Conservation (phyloP, 176 grass and related monocot genomes). For the Rhynchospora breviuscula region DNA sequence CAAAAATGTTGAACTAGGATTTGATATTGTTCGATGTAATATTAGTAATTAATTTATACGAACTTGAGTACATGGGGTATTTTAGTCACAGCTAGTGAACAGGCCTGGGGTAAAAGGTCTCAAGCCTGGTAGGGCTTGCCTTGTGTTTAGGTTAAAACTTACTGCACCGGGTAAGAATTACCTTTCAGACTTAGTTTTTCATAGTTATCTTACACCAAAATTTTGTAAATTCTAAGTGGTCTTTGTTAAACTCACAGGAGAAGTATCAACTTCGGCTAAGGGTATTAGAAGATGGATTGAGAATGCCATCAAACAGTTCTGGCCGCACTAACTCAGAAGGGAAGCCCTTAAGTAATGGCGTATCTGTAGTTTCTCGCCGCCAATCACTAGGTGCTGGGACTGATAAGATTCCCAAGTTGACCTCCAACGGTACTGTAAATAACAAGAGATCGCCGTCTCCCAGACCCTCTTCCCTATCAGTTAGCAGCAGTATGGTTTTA, state of each 20-base stretch:
- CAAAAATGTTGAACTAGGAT: not conserved
- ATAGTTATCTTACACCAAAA: not conserved
- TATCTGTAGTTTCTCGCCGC: constrained; percentile 42
- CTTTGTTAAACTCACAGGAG: constrained; percentile 43
- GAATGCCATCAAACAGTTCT: constrained; percentile 49
- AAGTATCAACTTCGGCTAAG: constrained; percentile 81
- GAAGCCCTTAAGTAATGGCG: constrained; percentile 45
- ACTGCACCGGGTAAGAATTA: too few relatives aligned
- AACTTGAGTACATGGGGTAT: not conserved
- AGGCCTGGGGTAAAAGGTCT: not conserved
- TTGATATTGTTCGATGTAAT: not conserved
- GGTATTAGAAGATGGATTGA: constrained; percentile 88
- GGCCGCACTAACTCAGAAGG: constrained; percentile 46
- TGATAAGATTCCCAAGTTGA: constrained; percentile 59
- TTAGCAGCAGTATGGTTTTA: constrained; percentile 59
- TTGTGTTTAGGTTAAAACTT: too few relatives aligned
- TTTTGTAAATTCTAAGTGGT: not conserved
- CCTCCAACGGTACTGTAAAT: constrained; percentile 31
- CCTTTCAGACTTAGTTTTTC: too few relatives aligned
- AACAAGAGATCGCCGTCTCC: constrained; percentile 80
- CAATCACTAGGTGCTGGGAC: constrained; percentile 58
- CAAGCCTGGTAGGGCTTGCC: too few relatives aligned
- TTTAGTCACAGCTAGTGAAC: not conserved
- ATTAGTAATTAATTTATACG: not conserved
- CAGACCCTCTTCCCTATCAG: constrained; percentile 59